phyloP scores from a whole-genome alignment of 108 stramenopile genomes.

The Nannochloropsis salina region DNA sequence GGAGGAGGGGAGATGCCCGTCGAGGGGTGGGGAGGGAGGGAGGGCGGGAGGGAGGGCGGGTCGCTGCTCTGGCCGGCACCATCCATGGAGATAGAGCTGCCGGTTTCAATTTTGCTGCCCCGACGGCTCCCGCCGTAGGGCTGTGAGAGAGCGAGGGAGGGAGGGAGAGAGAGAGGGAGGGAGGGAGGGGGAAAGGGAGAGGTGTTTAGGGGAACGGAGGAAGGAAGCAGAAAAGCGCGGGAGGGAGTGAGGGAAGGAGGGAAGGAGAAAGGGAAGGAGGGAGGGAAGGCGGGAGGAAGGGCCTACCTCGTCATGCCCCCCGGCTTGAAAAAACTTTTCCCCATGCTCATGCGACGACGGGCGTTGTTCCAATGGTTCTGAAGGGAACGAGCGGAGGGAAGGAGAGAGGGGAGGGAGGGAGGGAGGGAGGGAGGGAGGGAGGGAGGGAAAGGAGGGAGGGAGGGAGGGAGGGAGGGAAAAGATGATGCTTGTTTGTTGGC shows the following conservation, averaged over 20 bases:
- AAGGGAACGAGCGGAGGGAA: neutral
- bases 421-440: neutral
- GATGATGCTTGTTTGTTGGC: neutral
- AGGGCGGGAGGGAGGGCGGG: neutral
- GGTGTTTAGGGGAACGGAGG: neutral
- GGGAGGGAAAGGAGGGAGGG: constrained; percentile 13
- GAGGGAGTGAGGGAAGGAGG: neutral
- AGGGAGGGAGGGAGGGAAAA: neutral
- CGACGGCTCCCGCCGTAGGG: neutral
- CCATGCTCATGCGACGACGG: neutral
- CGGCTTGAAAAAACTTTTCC: neutral
- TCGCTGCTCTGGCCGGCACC: neutral
- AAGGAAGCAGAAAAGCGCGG: neutral
- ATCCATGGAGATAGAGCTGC: too few relatives aligned
- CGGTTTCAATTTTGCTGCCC: neutral
- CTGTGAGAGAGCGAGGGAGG: neutral
- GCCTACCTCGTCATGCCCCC: neutral
- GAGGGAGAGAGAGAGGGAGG: neutral
- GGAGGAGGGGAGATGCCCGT: neutral
- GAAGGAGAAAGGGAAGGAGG: neutral
- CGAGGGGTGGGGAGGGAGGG: neutral
- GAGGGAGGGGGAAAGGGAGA: constrained; percentile 1
- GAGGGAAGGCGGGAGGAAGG: neutral
- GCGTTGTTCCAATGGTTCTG: neutral
- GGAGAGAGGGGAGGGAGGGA: neutral